A percentile compares a stretch with the other conserved stretches of the same genome.
Evolutionary conservation across 2,329 filamentous ascomycete genomes (phyloP).

Genomic region (Neurospora sp.): DNA sequence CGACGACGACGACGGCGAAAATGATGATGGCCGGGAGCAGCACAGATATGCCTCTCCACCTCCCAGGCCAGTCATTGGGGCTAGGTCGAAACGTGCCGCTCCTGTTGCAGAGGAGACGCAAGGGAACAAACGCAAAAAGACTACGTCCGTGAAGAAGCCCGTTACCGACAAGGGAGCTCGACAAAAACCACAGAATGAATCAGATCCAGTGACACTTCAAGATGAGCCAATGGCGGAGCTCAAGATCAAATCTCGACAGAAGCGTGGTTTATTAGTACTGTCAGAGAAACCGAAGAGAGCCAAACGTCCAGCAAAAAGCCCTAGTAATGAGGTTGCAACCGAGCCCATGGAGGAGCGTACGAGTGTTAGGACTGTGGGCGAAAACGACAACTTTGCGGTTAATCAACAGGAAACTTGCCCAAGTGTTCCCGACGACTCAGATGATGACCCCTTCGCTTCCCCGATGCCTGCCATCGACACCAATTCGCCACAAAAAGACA

Average conservation of each 20-base stretch:
- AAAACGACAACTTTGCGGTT: neutral
- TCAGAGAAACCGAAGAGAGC: constrained; percentile 24
- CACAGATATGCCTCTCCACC: neutral
- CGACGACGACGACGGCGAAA: constrained; percentile 7
- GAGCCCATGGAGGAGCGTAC: neutral
- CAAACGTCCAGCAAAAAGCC: constrained; percentile 4
- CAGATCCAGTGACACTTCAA: neutral
- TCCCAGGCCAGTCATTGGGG: neutral
- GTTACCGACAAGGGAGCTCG: neutral
- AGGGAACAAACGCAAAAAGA: neutral
- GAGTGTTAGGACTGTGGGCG: neutral
- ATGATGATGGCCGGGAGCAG: neutral
- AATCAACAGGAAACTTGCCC: neutral
- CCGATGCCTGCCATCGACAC: neutral
- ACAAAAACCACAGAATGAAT: neutral
- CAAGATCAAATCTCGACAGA: constrained; percentile 36
- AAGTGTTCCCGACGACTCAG: neutral
- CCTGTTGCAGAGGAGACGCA: neutral
- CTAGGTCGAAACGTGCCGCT: neutral
- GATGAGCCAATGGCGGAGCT: constrained; percentile 33
- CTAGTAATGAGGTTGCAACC: neutral
- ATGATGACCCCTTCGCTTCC: neutral
- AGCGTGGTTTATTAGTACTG: constrained; percentile 38
- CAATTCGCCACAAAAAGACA: neutral
- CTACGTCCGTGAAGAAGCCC: neutral